Percentiles rank a stretch among this genome's conserved stretches.
Evolutionary conservation across 768 basidiomycete species (phyloP).

Genomic region (Phylloporus rhodoxanthus): DNA sequence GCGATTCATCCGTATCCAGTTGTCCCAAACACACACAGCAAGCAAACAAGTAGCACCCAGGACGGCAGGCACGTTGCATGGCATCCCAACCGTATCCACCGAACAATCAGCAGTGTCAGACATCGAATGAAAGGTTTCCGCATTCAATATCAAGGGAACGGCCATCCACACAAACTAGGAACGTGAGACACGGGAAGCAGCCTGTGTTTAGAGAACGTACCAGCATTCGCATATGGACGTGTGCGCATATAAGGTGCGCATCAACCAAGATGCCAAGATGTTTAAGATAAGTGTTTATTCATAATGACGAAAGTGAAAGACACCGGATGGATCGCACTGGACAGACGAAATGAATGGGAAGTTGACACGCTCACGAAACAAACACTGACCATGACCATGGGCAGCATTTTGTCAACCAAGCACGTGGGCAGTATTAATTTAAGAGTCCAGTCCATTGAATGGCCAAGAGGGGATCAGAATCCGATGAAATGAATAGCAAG

Average conservation of each 20-base stretch:
- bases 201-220: slow-evolving; percentile 5
- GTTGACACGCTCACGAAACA: background rate
- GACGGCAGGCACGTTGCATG: background rate
- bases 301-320: background rate
- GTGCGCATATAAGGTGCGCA: background rate
- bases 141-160: background rate
- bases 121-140: background rate
- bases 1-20: background rate
- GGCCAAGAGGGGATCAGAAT: background rate
- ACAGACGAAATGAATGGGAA: background rate
- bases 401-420: slow-evolving; percentile 1
- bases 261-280: background rate
- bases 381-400: background rate
- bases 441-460: slow-evolving; percentile 1
- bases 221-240: background rate
- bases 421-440: background rate
- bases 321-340: background rate
- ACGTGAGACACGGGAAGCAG: slow-evolving; percentile 1
- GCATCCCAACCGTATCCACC: background rate
- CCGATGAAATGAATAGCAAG: background rate
- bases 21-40: background rate
- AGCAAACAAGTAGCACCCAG: background rate
- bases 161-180: slow-evolving; percentile 1
- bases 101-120: background rate
- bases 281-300: background rate